A percentile compares a stretch with the other conserved stretches of the same genome.
Conservation (phyloP, 768 basidiomycete species). For the Boletellus sp. region DNA sequence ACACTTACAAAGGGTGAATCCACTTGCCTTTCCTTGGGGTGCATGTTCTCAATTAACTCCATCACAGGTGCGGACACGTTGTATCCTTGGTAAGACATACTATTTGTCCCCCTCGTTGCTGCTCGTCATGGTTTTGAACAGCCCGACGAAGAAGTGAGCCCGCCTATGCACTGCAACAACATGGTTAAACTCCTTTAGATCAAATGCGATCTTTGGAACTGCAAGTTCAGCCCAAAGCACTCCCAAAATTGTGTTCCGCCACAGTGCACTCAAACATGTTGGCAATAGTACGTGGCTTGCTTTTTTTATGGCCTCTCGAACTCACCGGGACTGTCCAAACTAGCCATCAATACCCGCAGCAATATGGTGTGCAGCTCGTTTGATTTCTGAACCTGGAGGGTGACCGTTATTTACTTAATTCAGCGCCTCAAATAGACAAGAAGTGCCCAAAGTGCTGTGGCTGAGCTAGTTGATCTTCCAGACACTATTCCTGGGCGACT, state of each 20-base stretch:
- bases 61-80: constrained; percentile 51
- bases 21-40: neutral
- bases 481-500: neutral
- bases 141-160: constrained; percentile 57
- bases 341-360: constrained; percentile 62
- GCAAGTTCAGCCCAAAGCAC: constrained; percentile 63
- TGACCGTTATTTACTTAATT: constrained; percentile 11
- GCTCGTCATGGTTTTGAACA: constrained; percentile 23
- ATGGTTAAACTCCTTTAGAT: constrained; percentile 41
- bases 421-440: constrained; percentile 59
- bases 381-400: neutral
- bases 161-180: neutral
- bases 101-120: neutral
- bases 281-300: constrained; percentile 59
- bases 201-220: constrained; percentile 54
- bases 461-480: constrained; percentile 17
- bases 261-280: constrained; percentile 53
- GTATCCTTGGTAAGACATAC: constrained; percentile 41
- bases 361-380: constrained; percentile 46
- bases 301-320: neutral
- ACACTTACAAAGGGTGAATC: constrained; percentile 50
- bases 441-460: constrained; percentile 44
- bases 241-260: constrained; percentile 48
- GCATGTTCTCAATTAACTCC: constrained; percentile 2
- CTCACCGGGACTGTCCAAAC: constrained; percentile 12